Evolutionary conservation across 306 rosid genomes (phyloP), one percentile per base, ranked within the genome.

Genomic region (Cercis canadensis): DNA sequence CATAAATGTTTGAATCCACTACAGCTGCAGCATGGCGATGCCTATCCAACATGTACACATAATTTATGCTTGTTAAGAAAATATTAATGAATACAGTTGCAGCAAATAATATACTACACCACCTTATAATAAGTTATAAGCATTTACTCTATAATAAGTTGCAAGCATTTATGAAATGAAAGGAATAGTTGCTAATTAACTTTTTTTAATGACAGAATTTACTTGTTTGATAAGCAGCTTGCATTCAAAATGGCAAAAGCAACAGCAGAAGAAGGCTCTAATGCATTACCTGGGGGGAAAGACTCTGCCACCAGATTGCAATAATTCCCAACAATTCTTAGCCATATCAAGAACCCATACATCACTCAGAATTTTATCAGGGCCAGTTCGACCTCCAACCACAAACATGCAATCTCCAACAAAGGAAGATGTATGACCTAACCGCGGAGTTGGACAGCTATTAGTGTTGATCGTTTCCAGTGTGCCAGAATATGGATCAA

Each of bases 21-120:
- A 67, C 89, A 37, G 92, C 95, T 19, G 95, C 90, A 83, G 96
- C 92, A 77, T 94, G 97, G 33, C 95, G 94, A 84, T 94, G 99
- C 89, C 99, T 88, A 82, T 66, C 53, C 68, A 73, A 75, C 67
- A 81, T 44, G 65, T 8, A 64, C 56, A 67, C 15, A 68, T 33
- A 68, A 67, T 32, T 41, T 62, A 46, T 31, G 31, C 41, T 10
- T 56, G 17, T 60, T 37, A 60, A 72, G n/a, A 51, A 11, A 57
- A 67, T 51, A 51, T 51, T 57, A 65, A 9, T 2, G 15, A 71
- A 75, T 53, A 69, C 69, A 59, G 54, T 16, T n/a, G 56, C 52
- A 66, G 57, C 7, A 65, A 65, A 37, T 21, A 17, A 53, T 16
- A n/a, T 36, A 59, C 40, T 11, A 33, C 21, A 45, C 4, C 51